Percentiles rank a stretch among this genome's conserved stretches.
These are phyloP conservation scores for Neonectria coccinea DNA, from an alignment of 2,329 filamentous ascomycete species.

Conservation along the genomic window DNA sequence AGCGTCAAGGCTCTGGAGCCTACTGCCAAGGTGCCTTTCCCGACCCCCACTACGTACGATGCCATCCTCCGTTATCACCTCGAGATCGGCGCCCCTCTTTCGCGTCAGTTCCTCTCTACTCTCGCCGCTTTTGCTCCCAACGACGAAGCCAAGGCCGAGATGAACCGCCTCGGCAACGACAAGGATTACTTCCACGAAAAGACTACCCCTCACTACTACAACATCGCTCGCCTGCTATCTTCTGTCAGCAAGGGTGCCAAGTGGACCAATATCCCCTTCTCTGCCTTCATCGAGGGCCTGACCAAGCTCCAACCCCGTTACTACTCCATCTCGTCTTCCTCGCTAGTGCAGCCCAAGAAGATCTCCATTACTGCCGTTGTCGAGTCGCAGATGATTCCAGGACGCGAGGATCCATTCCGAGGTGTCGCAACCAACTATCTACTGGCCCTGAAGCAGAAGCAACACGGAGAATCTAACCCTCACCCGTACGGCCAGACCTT, in stretches of 20 bases:
- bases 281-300: constrained; percentile 91
- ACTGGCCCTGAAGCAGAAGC: constrained; percentile 94
- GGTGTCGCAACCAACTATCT: constrained; percentile 98
- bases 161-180: constrained; percentile 88
- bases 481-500: constrained; percentile 88
- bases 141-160: constrained; percentile 86
- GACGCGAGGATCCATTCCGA: constrained; percentile 83
- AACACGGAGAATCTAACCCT: constrained; percentile 86
- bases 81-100: constrained; percentile 95
- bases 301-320: constrained; percentile 97
- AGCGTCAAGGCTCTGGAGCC: constrained; percentile 91
- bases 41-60: constrained; percentile 96
- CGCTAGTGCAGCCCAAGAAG: constrained; percentile 91
- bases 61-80: constrained; percentile 94
- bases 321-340: constrained; percentile 99
- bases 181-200: constrained; percentile 96
- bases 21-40: constrained; percentile 97
- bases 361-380: constrained; percentile 96
- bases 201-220: constrained; percentile 83
- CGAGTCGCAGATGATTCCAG: constrained; percentile 82
- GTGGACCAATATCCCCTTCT: constrained; percentile 91
- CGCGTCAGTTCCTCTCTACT: constrained; percentile 91
- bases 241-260: constrained; percentile 77
- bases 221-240: constrained; percentile 87
- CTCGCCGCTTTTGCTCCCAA: constrained; percentile 90